A percentile compares a stretch with the other conserved stretches of the same genome.
These are phyloP conservation scores for Chalciporus pseudorubinellus DNA, from an alignment of 768 basidiomycete genomes.

Conservation along the genomic window DNA sequence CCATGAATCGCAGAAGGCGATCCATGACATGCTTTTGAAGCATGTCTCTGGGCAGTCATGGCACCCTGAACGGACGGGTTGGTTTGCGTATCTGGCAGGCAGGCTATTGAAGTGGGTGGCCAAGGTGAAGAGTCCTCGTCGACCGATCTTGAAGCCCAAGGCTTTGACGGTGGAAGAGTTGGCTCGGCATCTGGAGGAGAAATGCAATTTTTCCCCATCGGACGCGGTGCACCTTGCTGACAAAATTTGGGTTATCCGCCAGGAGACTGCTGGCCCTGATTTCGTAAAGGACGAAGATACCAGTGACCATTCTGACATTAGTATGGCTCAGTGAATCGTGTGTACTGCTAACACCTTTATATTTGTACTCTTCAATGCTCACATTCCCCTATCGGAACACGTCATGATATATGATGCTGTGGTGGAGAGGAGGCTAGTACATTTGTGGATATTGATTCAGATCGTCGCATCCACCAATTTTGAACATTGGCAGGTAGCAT, in stretches of 20 bases:
- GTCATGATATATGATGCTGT: too few relatives aligned
- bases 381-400: too few relatives aligned
- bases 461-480: too few relatives aligned
- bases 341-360: too few relatives aligned
- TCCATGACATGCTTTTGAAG: slow-evolving; percentile 19
- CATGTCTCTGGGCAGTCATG: slow-evolving; percentile 20
- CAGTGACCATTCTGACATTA: neutral
- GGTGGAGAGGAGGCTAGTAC: too few relatives aligned
- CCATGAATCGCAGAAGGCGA: slow-evolving; percentile 26
- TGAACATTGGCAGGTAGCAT: too few relatives aligned
- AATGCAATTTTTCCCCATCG: slow-evolving; percentile 9
- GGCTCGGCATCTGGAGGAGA: slow-evolving; percentile 11
- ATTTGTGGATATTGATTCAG: too few relatives aligned
- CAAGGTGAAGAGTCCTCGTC: slow-evolving; percentile 6
- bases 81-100: slow-evolving; percentile 23
- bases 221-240: slow-evolving; percentile 18
- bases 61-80: slow-evolving; percentile 15
- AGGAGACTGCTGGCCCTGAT: neutral
- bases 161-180: slow-evolving; percentile 15
- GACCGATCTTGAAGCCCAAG: neutral
- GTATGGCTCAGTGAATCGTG: too few relatives aligned
- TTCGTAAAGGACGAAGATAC: slow-evolving; percentile 7
- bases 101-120: slow-evolving; percentile 19
- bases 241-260: slow-evolving; percentile 18
- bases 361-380: too few relatives aligned